Base-by-base conservation (phyloP, 257 asterid genomes). In the Salvia rosmarinus region DNA sequence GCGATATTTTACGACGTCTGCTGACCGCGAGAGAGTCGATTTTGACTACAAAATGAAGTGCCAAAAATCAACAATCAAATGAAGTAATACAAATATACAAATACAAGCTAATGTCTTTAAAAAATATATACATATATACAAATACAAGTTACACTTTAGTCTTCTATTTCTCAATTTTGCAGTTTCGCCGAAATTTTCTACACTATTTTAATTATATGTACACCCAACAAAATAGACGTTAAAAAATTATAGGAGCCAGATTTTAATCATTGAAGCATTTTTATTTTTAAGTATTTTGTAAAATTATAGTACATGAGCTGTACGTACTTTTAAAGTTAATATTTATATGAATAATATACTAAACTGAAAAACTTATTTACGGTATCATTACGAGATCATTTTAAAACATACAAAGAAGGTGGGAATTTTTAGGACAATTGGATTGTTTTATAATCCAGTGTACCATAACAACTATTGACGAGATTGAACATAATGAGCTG, bases 11-110 rank as follows among this genome's bases (percentile, higher is more conserved):
- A 37, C 65, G 60, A 34, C 51, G 63, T 63, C 54, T 49, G 47
- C 35, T 62, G 78, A 71, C 55, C 76, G 65, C 16, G 66, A 43
- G 30, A 7, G 51, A 16, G 68, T 25, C 52, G 54, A 54, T 65
- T 64, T 71, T 62, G 72, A 77, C 76, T 51, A 62, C 46, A 51
- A 8, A 58, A 67, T 66, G 43, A 37, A 37, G 11, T 1, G 43
- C 44, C 10, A 39, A 39, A 37, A 39, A 49, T 57, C 71, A 49
- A 73, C 60, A 44, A 54, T 28, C 23, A 32, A 32, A 3, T 35
- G 11, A 40, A 23, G 0, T 11, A 17, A 43, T 3, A 0, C 7
- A 20, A 39, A 39, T 39, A 39, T 5, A n/a, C n/a, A n/a, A 32
- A 32, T 32, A 32, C 37, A 32, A 32, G 37, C 4, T 32, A 5